These are phyloP conservation scores for Medakamo hakoo DNA, from an alignment of 139 green algal genomes.

Conservation along the genomic window DNA sequence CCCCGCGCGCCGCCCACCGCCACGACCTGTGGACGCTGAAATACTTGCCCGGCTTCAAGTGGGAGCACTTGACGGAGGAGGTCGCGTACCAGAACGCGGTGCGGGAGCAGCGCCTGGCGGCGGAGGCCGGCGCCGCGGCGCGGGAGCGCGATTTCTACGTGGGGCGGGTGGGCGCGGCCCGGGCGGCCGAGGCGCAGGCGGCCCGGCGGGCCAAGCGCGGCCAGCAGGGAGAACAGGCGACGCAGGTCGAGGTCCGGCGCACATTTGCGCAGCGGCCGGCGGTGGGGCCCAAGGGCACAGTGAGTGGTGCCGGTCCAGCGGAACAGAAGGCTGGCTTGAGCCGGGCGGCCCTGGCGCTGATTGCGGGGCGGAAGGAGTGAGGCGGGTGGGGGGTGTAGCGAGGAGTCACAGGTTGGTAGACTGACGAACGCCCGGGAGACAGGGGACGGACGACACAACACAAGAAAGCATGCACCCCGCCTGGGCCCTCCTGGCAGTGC, in stretches of 20 bases:
- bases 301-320: no score
- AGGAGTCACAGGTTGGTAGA: no score
- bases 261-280: no score
- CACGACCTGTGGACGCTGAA: not conserved
- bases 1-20: not conserved
- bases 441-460: no score
- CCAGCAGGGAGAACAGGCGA: no score
- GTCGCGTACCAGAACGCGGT: not conserved
- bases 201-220: not conserved
- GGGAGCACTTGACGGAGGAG: not conserved
- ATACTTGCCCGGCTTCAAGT: not conserved
- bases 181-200: not conserved
- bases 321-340: no score
- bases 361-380: slow-evolving; percentile 1
- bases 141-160: not conserved
- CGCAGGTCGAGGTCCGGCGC: no score
- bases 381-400: no score
- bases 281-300: no score
- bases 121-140: not conserved
- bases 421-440: no score
- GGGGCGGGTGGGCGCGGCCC: not conserved
- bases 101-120: not conserved
- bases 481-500: no score
- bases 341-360: not conserved
- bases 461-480: no score